A percentile compares a stretch with the other conserved stretches of the same genome.
These are phyloP conservation scores for Solanum gracilifrons DNA, from an alignment of 257 asterid genomes.

Conservation along the genomic window DNA sequence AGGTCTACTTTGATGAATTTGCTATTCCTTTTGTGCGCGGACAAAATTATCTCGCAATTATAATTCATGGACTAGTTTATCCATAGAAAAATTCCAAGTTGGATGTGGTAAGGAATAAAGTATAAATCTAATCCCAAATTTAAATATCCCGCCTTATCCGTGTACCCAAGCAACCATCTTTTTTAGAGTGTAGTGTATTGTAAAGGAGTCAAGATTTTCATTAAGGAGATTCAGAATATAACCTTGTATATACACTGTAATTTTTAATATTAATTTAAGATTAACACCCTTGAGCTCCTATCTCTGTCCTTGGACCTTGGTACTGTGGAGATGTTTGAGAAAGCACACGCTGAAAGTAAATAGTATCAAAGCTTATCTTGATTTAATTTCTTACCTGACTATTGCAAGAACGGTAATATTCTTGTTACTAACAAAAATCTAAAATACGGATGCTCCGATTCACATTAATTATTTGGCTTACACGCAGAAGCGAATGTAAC, in stretches of 20 bases:
- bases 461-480: not conserved
- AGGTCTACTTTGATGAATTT: not conserved
- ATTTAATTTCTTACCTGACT: not conserved
- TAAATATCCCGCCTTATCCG: too few species aligned
- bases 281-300: not conserved
- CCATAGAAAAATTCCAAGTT: too few species aligned
- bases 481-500: not conserved
- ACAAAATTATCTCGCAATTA: too few species aligned
- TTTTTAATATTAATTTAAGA: too few species aligned
- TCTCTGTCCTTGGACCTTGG: too few species aligned
- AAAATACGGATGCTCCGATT: not conserved
- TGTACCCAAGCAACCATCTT: too few species aligned
- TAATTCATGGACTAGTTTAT: too few species aligned
- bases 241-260: too few species aligned
- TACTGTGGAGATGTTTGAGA: not conserved
- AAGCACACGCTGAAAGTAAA: not conserved
- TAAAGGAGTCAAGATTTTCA: not conserved
- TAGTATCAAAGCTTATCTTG: not conserved
- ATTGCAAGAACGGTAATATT: not conserved
- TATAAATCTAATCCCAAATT: too few species aligned
- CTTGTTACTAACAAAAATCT: not conserved
- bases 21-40: too few species aligned
- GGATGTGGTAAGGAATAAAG: too few species aligned
- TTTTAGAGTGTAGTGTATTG: too few species aligned
- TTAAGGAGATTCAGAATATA: not conserved